These are phyloP conservation scores for Xanthoparmelia taractica DNA, from an alignment of 495 filamentous ascomycete species.

Conservation along the genomic window DNA sequence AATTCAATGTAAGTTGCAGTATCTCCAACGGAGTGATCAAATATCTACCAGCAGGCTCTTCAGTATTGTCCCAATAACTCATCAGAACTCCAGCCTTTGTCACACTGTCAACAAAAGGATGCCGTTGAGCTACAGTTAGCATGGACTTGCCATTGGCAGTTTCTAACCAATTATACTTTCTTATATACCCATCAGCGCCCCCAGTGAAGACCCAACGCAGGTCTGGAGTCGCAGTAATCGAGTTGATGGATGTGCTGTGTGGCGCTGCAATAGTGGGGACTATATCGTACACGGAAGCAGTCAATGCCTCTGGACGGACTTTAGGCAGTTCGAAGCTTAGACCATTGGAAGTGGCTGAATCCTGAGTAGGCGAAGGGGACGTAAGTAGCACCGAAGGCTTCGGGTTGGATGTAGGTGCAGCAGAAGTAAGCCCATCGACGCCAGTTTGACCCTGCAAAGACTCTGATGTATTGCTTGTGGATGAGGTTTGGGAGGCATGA, in stretches of 20 bases:
- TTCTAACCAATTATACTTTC: constrained; percentile 91
- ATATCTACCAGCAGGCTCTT: constrained; percentile 37
- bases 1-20: constrained; percentile 22
- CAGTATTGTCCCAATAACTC: constrained; percentile 93
- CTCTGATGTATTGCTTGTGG: constrained; percentile 39
- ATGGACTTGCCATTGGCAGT: constrained; percentile 92
- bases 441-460: constrained; percentile 42
- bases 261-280: constrained; percentile 94
- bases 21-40: background rate
- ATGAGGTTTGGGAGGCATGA: constrained; percentile 13
- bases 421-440: constrained; percentile 31
- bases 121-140: constrained; percentile 89
- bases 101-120: constrained; percentile 96
- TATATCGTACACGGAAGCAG: constrained; percentile 87
- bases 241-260: constrained; percentile 92
- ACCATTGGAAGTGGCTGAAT: constrained; percentile 28
- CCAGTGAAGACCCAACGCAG: constrained; percentile 94
- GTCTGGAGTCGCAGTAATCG: constrained; percentile 83
- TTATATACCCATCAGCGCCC: constrained; percentile 86
- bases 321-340: constrained; percentile 48
- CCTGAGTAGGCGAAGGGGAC: constrained; percentile 32
- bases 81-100: constrained; percentile 86
- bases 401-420: constrained; percentile 31
- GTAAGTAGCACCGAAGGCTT: constrained; percentile 37
- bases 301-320: constrained; percentile 71